Evolutionary conservation across 495 filamentous ascomycete genomes (phyloP), one percentile per base, ranked within the genome.

Genomic region (Xylaria acuta): DNA sequence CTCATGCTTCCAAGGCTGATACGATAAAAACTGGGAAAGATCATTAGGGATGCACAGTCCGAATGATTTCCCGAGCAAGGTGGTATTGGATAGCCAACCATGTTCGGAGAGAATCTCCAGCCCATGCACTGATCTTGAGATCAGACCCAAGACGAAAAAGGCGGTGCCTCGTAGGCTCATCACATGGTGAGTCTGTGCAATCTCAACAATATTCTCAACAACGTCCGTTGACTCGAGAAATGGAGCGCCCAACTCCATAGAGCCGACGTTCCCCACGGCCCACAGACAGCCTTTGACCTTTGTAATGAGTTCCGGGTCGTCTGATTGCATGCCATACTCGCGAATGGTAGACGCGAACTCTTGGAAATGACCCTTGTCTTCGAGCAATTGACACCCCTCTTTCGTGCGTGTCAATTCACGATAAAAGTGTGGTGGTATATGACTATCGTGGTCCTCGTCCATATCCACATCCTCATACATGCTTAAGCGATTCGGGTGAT

Each of bases 251-350:
- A 98, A 89, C 75, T 97, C 95, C 97, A 99, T 99, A 3, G 94
- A 97, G 1, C 96, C 96, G 59, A 99, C 94, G 77, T 99, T 99
- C 34, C 97, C 96, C 11, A 99, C 93, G 0, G 96, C 96, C 96
- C 96, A 99, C 25, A 99, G 87, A 77, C 93, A 97, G 36, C 97
- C 96, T 78, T 98, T 99, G 66, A 98, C 93, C 78, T 97, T 98
- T 70, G 95, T 88, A 32, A 98, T 90, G 64, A 90, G 89, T 81
- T 99, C 96, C 20, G 88, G 83, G 76, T 99, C 96, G 71, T 97
- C 93, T 51, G 90, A 90, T 68, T 95, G 91, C 82, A 93, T 88
- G 54, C 90, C 91, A 75, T 93, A 91, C 71, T 97, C 94, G 38
- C 90, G 90, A 74, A 99, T 97, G 9, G 92, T 97, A 64, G 88